A percentile compares a stretch with the other conserved stretches of the same genome.
Conservation (phyloP, 2,329 filamentous ascomycete genomes). For the Colletotrichum liaoningense region DNA sequence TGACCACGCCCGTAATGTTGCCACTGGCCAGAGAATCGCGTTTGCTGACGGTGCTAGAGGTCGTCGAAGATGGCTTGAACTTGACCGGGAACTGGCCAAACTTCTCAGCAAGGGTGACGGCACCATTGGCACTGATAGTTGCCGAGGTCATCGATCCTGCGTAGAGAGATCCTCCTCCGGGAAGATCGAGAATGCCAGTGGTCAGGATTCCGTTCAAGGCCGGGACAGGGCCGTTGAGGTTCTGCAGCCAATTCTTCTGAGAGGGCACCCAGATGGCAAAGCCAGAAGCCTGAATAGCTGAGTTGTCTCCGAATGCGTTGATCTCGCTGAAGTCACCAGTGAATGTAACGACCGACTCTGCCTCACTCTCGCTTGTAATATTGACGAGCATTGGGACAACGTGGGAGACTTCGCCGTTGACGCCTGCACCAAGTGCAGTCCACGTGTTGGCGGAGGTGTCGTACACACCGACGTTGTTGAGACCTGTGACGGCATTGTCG, state of each 20-base stretch:
- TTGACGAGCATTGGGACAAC: constrained; percentile 86
- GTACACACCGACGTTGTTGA: constrained; percentile 83
- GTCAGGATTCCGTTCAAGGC: constrained; percentile 79
- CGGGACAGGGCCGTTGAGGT: constrained; percentile 74
- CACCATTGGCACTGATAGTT: constrained; percentile 78
- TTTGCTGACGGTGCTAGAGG: constrained; percentile 54
- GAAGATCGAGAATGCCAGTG: constrained; percentile 73
- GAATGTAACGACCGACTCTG: constrained; percentile 81
- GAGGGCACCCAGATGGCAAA: constrained; percentile 96
- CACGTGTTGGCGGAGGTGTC: constrained; percentile 76
- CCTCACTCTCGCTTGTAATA: constrained; percentile 70
- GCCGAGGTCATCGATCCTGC: constrained; percentile 86
- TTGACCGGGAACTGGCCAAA: constrained; percentile 70
- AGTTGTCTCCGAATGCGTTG: constrained; percentile 72
- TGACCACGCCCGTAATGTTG: constrained; percentile 75
- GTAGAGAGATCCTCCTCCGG: constrained; percentile 74
- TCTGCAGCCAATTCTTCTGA: constrained; percentile 86
- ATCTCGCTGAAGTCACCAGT: constrained; percentile 84
- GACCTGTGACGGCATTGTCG: constrained; percentile 68
- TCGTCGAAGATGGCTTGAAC: constrained; percentile 53
- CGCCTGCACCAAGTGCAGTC: constrained; percentile 84
- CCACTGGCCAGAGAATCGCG: constrained; percentile 55
- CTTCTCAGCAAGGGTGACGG: constrained; percentile 70
- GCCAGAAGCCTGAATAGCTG: constrained; percentile 72
- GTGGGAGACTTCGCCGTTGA: constrained; percentile 80